Conservation (phyloP, 345 rosid genomes). For the Sisymbrium irio region DNA sequence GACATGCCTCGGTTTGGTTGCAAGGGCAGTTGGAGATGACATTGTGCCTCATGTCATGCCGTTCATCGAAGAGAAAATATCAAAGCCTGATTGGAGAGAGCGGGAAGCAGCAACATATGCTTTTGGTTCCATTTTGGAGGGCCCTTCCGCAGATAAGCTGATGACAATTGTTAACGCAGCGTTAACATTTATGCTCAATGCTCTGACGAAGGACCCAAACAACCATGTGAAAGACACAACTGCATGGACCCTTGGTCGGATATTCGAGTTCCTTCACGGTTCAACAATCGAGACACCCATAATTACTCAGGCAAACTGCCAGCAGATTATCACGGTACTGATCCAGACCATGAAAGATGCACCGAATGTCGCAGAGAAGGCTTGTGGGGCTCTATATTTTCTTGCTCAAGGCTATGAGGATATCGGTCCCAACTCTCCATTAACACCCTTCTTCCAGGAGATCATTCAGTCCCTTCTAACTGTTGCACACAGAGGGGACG, state of each 20-base stretch:
- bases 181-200: constrained; percentile 60
- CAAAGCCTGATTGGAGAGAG: constrained; percentile 67
- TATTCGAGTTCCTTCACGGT: constrained; percentile 75
- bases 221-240: constrained; percentile 46
- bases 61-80: constrained; percentile 60
- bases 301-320: constrained; percentile 67
- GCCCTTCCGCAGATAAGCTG: constrained; percentile 58
- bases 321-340: constrained; percentile 69
- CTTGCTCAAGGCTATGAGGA: constrained; percentile 76
- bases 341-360: constrained; percentile 72
- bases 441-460: constrained; percentile 73
- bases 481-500: constrained; percentile 72
- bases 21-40: constrained; percentile 65
- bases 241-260: constrained; percentile 69
- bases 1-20: constrained; percentile 67
- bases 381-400: constrained; percentile 71
- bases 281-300: constrained; percentile 59
- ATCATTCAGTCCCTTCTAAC: constrained; percentile 67
- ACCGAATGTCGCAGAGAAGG: constrained; percentile 72
- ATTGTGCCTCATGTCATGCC: constrained; percentile 67
- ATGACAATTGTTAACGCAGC: constrained; percentile 53
- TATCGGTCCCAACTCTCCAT: constrained; percentile 46
- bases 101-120: constrained; percentile 70
- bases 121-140: constrained; percentile 67
- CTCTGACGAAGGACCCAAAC: constrained; percentile 38